phyloP scores from a whole-genome alignment of 2,329 filamentous ascomycete genomes.

The Fusarium piperis region DNA sequence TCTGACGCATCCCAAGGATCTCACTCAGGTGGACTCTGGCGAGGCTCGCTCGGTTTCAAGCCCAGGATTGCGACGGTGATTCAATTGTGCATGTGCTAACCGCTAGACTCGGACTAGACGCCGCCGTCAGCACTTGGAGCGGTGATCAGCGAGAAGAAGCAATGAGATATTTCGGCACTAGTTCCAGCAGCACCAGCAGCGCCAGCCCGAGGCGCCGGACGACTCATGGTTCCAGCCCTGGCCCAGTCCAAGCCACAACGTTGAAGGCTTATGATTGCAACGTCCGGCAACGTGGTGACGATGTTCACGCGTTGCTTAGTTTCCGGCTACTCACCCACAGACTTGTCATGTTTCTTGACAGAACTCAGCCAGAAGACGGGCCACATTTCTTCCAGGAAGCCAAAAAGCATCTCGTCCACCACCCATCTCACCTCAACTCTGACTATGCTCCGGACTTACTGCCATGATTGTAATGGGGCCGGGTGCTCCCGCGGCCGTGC shows the following conservation, averaged over 20 bases:
- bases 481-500: constrained; percentile 26
- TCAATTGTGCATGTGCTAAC: constrained; percentile 20
- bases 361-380: not conserved
- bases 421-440: not conserved
- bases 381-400: not conserved
- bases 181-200: constrained; percentile 8
- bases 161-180: constrained; percentile 16
- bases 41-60: constrained; percentile 5
- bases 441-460: not conserved
- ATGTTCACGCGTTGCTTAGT: not conserved
- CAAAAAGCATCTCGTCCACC: not conserved
- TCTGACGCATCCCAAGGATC: not conserved
- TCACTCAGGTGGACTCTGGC: not conserved
- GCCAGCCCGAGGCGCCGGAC: not conserved
- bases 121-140: constrained; percentile 28
- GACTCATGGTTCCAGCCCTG: not conserved
- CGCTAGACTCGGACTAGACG: constrained; percentile 23
- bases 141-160: constrained; percentile 28
- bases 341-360: not conserved
- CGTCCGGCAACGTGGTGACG: not conserved
- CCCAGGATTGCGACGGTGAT: constrained; percentile 8
- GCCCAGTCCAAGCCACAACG: constrained; percentile 11
- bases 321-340: not conserved
- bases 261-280: not conserved
- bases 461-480: constrained; percentile 20